phyloP scores from a whole-genome alignment of 345 rosid genomes.

The Aquilaria yunnanensis region DNA sequence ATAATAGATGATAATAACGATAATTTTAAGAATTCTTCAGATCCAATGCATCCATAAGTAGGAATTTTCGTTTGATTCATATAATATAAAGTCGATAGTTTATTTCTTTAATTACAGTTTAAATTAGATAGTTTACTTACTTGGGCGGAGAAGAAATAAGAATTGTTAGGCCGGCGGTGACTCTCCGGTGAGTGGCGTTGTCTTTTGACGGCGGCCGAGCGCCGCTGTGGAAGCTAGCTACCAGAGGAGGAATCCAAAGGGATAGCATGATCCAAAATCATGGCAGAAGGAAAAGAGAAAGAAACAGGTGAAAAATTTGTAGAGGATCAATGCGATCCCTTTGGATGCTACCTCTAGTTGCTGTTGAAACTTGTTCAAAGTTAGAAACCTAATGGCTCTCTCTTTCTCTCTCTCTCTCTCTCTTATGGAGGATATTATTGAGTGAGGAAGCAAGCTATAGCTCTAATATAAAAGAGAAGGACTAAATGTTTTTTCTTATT shows the following conservation, averaged over 20 bases:
- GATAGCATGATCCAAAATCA: conserved; percentile 78
- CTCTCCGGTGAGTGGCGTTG: too few relatives aligned
- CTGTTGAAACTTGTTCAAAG: conserved; percentile 14
- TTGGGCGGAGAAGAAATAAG: too few relatives aligned
- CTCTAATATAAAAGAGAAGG: conserved; percentile 36
- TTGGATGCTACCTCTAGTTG: conserved; percentile 93
- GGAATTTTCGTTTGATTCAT: conserved; percentile 11
- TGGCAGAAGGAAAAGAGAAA: too few relatives aligned
- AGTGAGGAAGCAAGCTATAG: conserved; percentile 7
- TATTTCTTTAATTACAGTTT: too few relatives aligned
- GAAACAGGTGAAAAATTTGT: background rate
- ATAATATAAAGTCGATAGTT: too few relatives aligned
- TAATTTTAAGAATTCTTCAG: background rate
- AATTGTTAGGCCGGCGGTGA: too few relatives aligned
- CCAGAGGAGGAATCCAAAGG: conserved; percentile 82
- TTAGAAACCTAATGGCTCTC: conserved; percentile 37
- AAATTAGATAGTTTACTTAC: too few relatives aligned
- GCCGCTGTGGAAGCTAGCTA: conserved; percentile 51
- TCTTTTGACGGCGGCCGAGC: too few relatives aligned
- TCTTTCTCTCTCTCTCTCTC: background rate
- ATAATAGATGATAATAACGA: too few relatives aligned
- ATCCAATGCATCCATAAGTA: conserved; percentile 13
- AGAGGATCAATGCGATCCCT: conserved; percentile 99
- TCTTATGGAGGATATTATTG: conserved; percentile 28
- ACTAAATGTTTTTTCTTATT: conserved; percentile 2